Evolutionary conservation across 108 stramenopile genomes (phyloP), one percentile per base, ranked within the genome.

Genomic region (Heterococcus sp.): DNA sequence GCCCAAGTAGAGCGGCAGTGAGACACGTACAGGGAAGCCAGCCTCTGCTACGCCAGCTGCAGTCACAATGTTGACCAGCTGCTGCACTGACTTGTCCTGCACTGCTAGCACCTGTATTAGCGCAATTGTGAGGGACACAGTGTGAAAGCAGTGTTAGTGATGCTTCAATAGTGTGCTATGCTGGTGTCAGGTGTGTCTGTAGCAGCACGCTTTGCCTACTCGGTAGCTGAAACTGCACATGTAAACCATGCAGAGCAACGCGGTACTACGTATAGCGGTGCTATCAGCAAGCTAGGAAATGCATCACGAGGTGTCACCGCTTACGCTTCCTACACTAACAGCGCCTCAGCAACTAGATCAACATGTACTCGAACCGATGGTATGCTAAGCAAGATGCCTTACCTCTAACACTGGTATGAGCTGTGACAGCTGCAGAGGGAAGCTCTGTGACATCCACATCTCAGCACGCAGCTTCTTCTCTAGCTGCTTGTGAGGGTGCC

Each of bases 1-100:
- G 0, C 79, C 79, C 33, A 80, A 72, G 72, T 80, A 80, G 11
- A 80, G 79, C 4, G 79, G 79, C 33, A 80, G 72, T 63, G 79
- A 80, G 64, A 80, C 68, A 66, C 72, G 71, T 29, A 71, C 40
- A 66, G 79, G 79, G 65, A 80, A 80, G 58, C 79, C 79, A 28
- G 79, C 79, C 35, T 80, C 72, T 28, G 72, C 65, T 72, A 80
- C 72, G 70, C 79, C 79, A 37, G 63, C 36, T 28, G 79, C 72
- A 34, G 58, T 39, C 79, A 80, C 30, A 11, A 80, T 65, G 71
- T 80, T 72, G 36, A 72, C 66, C 31, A 80, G 68, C 79, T 80
- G 71, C 69, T 80, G 79, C 36, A 80, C 40, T 3, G 39, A 66
- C 3, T 70, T 69, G 79, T 80, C 79, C 79, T 80, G 14, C 46